These are phyloP conservation scores for Ramularia collo-cygni DNA, from an alignment of 2,329 filamentous ascomycete species.

Conservation along the genomic window DNA sequence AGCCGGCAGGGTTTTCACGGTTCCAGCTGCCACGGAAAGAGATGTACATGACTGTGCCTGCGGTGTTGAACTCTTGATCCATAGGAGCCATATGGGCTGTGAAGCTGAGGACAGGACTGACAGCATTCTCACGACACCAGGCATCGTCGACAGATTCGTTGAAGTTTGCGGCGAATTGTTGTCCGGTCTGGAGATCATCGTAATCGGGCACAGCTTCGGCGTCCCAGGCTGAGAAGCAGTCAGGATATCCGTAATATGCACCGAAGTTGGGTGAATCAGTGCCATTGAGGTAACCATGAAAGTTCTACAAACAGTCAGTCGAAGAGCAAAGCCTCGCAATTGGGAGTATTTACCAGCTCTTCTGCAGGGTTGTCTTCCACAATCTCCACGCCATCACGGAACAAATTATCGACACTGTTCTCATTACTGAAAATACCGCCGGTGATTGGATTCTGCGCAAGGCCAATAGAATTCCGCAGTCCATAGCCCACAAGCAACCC, in stretches of 20 bases:
- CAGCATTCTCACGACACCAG: conserved; percentile 20
- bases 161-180: conserved; percentile 43
- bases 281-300: conserved; percentile 55
- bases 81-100: conserved; percentile 64
- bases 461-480: conserved; percentile 63
- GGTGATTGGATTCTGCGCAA: conserved; percentile 53
- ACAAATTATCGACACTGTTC: conserved; percentile 62
- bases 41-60: conserved; percentile 55
- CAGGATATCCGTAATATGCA: conserved; percentile 64
- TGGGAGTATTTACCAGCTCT: too few species aligned
- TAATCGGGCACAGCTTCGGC: conserved; percentile 44
- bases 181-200: conserved; percentile 35
- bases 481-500: conserved; percentile 56
- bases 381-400: conserved; percentile 20
- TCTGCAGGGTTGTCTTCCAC: conserved; percentile 63
- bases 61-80: conserved; percentile 60
- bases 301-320: too few species aligned
- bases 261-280: conserved; percentile 37
- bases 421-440: conserved; percentile 55
- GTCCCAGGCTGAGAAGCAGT: conserved; percentile 62
- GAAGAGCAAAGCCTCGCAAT: too few species aligned
- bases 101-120: conserved; percentile 47
- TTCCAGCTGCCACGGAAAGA: conserved; percentile 67
- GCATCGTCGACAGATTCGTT: conserved; percentile 42
- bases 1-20: conserved; percentile 42